Conservation (phyloP, 2,329 filamentous ascomycete genomes). For the Cytospora leucostoma region DNA sequence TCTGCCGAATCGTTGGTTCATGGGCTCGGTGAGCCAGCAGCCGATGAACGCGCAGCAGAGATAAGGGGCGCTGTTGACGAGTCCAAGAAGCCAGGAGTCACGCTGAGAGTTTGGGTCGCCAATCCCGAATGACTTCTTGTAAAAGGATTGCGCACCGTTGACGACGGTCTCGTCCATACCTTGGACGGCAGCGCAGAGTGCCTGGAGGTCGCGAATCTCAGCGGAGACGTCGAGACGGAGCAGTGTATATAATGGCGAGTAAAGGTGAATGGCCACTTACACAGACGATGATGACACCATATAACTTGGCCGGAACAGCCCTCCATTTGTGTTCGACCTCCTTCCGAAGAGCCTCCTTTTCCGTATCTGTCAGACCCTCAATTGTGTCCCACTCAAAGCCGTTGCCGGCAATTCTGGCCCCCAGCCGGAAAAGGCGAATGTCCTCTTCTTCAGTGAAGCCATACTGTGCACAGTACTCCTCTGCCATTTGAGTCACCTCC, state of each 20-base stretch:
- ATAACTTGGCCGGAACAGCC: conserved; percentile 65
- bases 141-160: conserved; percentile 69
- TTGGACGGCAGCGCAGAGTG: conserved; percentile 67
- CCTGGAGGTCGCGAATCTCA: conserved; percentile 51
- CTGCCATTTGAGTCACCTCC: conserved; percentile 57
- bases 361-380: conserved; percentile 56
- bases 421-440: conserved; percentile 59
- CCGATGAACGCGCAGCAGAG: conserved; percentile 68
- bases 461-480: conserved; percentile 58
- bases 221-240: background rate
- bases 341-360: conserved; percentile 57
- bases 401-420: conserved; percentile 58
- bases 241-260: background rate
- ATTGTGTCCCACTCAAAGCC: conserved; percentile 52
- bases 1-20: conserved; percentile 70
- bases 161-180: conserved; percentile 73
- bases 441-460: conserved; percentile 57
- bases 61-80: conserved; percentile 63
- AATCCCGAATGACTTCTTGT: conserved; percentile 62
- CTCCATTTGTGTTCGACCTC: conserved; percentile 68
- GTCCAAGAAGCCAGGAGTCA: conserved; percentile 54
- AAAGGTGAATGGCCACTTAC: conserved; percentile 34
- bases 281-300: conserved; percentile 59
- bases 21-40: conserved; percentile 73
- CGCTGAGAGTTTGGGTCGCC: conserved; percentile 48